Base-by-base conservation (phyloP, 2,329 filamentous ascomycete genomes). In the Colletotrichum sp. region DNA sequence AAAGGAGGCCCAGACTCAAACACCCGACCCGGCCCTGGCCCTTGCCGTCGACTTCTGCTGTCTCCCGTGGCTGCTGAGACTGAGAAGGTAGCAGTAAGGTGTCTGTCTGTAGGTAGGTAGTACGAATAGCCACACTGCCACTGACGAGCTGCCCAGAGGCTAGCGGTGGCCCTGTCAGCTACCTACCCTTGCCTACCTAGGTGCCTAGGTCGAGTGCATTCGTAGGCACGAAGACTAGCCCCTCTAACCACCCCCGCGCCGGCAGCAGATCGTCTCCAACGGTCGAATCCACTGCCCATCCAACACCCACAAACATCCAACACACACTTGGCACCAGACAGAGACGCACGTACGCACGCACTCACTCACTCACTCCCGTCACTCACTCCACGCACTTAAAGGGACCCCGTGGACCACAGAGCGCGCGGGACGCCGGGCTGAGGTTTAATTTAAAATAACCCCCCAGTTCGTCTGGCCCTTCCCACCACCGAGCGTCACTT, bases 391-490 rank as follows among this genome's bases (percentile, higher is more conserved):
- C 66, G 48, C 48, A 36, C 71, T 65, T 28, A 59, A 72, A 48
- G 34, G 38, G 69, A 73, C 69, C 55, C 69, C 62, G 69, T 73
- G 69, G 68, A 58, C 69, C 43, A 30, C 16, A 30, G 38, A n/a
- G 56, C 61, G 59, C 61, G 72, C 62, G 69, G 73, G 62, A 72
- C 56, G 63, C 56, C 36, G 26, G 69, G 69, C 63, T 63, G 63
- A 73, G 69, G 73, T 73, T 73, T 73, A 73, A 75, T 68, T 75
- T 64, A 68, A 67, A 66, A 73, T 73, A 73, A 61, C 56, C 69
- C 71, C 72, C 73, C 73, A 62, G 69, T 75, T 75, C 73, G 73
- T 75, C 73, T 75, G 62, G 62, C 73, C 73, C 30, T 52, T 75
- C 43, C 69, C 14, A 58, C 55, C 73, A 73, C 73, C 73, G 69